Evolutionary conservation across 177 flowering plant species (phyloP), one percentile per base, ranked within the genome.

Genomic region (Vitis hybrid): DNA sequence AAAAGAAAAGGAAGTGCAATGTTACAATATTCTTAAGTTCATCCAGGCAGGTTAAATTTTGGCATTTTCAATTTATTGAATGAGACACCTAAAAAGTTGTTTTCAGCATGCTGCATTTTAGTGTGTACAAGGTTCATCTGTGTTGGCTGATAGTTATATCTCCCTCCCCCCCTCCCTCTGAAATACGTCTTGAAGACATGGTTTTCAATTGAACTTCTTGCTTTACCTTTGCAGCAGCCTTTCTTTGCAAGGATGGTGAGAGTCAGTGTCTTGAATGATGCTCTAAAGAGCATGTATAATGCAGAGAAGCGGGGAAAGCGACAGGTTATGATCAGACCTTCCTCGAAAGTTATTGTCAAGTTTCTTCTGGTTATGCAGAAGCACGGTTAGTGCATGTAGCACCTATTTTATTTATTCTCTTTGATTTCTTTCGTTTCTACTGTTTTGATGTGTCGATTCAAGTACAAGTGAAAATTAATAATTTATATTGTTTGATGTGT

Each of bases 291-390:
- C 76, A 83, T 83, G 84, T 83, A 79, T 50, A 83, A 83, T 80
- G 85, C 87, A 1, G 87, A 83, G 76, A 83, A 83, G 75, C 54
- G 87, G 22, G 87, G 87, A 7, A 83, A 83, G 74, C 69, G 87
- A 11, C 87, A 83, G 69, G 87, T 82, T 67, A 77, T 83, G 84
- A 83, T 83, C 62, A 79, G 87, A 57, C 86, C 86, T n/a, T 83
- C 86, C 16, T 83, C 86, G 11, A 83, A 83, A 73, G 84, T 81
- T 59, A 81, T 78, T 48, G 76, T 76, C 66, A 81, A 81, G 82
- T 78, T 78, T 39, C 84, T 81, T 51, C 18, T 76, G 51, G 83
- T 83, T 59, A 83, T 83, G 86, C 86, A 81, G 67, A 81, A 81
- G 80, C 86, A 83, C 74, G 84, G 84, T 82, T 55, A 6, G 80